Evolutionary conservation across 345 rosid genomes (phyloP).

Genomic region (Turritis glabra): DNA sequence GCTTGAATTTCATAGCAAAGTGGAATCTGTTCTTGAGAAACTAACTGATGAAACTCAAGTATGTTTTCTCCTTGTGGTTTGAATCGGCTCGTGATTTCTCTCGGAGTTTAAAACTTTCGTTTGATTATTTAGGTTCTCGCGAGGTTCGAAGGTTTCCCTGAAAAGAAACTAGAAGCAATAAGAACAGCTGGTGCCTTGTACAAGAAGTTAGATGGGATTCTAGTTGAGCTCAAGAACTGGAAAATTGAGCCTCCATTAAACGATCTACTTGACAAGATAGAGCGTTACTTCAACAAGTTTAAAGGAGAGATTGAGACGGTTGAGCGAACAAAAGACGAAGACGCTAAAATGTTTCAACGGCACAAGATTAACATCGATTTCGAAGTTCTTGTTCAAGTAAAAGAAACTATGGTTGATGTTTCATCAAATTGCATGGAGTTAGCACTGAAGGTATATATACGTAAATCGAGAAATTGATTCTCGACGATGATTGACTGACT

Average conservation of each 20-base stretch:
- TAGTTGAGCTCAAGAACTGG: conserved; percentile 55
- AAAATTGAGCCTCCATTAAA: conserved; percentile 53
- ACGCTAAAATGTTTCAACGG: conserved; percentile 47
- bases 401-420: conserved; percentile 72
- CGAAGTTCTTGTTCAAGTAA: conserved; percentile 49
- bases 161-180: conserved; percentile 59
- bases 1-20: conserved; percentile 52
- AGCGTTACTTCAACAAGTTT: conserved; percentile 59
- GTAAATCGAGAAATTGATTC: not conserved
- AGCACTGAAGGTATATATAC: conserved; percentile 51
- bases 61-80: not conserved
- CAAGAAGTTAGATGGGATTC: conserved; percentile 49
- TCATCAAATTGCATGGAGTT: conserved; percentile 73
- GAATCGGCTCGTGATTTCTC: not conserved
- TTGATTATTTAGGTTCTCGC: conserved; percentile 52
- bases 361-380: conserved; percentile 59
- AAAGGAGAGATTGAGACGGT: conserved; percentile 60
- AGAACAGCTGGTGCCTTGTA: conserved; percentile 59
- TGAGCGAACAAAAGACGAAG: conserved; percentile 66
- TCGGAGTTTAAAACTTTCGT: not conserved
- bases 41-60: conserved; percentile 70
- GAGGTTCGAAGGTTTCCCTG: conserved; percentile 68
- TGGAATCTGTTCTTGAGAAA: conserved; percentile 54
- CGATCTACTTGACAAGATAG: conserved; percentile 56
- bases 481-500: not conserved